A percentile compares a stretch with the other conserved stretches of the same genome.
phyloP scores from a whole-genome alignment of 495 filamentous ascomycete species.

The Aspergillus asperescens region DNA sequence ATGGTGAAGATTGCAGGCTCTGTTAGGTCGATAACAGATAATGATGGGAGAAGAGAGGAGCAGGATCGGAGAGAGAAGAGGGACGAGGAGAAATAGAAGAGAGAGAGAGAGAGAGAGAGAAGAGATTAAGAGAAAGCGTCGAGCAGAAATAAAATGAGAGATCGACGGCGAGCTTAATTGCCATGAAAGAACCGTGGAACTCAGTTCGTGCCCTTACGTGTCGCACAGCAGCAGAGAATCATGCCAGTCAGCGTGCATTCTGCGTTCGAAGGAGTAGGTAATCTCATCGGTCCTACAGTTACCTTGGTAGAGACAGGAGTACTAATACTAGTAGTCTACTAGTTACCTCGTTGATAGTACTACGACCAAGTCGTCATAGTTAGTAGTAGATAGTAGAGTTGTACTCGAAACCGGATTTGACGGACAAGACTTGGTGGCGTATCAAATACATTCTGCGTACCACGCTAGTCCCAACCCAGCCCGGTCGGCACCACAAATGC shows the following conservation, averaged over 20 bases:
- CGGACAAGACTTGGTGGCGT: neutral
- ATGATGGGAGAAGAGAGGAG: neutral
- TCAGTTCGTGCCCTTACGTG: slow-evolving; percentile 5
- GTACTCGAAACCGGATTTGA: neutral
- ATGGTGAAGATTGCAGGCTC: slow-evolving; percentile 2
- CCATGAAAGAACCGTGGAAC: slow-evolving; percentile 14
- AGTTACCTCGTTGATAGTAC: too few species aligned
- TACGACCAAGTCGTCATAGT: neutral
- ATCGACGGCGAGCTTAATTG: slow-evolving; percentile 22
- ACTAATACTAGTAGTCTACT: too few species aligned
- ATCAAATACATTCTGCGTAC: neutral
- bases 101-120: slow-evolving; percentile 7
- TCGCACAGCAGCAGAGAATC: slow-evolving; percentile 5
- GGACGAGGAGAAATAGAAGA: slow-evolving; percentile 11
- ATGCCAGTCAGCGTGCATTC: too few species aligned
- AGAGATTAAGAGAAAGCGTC: slow-evolving; percentile 11
- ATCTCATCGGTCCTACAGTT: too few species aligned
- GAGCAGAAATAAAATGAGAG: slow-evolving; percentile 3
- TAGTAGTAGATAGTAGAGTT: neutral
- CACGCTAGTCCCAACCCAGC: neutral
- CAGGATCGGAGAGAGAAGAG: neutral
- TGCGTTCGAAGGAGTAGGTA: too few species aligned
- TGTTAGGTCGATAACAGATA: neutral
- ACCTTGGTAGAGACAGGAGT: too few species aligned
- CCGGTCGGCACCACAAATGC: neutral